These are phyloP conservation scores for Paramecium caudatum DNA, from an alignment of 73 alveolate species.

Conservation along the genomic window DNA sequence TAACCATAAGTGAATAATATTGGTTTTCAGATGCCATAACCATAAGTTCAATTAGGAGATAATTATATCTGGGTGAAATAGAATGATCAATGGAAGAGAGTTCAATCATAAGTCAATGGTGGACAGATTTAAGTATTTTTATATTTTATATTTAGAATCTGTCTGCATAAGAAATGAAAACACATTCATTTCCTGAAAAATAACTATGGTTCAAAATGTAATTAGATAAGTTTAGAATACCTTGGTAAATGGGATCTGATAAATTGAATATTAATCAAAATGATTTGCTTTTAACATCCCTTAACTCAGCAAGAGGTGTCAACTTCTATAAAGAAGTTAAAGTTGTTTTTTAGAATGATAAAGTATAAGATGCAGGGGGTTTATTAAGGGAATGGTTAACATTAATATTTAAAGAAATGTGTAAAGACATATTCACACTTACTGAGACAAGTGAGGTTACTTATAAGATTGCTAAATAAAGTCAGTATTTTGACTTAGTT, in stretches of 20 bases:
- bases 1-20: not conserved
- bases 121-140: slow-evolving; percentile 29
- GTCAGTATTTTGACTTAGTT: slow-evolving; percentile 80
- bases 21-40: slow-evolving; percentile 10
- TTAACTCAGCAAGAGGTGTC: not conserved
- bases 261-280: slow-evolving; percentile 37
- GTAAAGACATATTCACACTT: slow-evolving; percentile 46
- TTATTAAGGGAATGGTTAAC: slow-evolving; percentile 80
- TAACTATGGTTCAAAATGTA: slow-evolving; percentile 77
- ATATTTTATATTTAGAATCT: not conserved
- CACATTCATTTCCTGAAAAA: slow-evolving; percentile 33
- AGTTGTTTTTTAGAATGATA: slow-evolving; percentile 78
- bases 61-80: slow-evolving; percentile 53
- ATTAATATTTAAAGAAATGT: slow-evolving; percentile 68
- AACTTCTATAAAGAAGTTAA: slow-evolving; percentile 77
- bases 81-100: slow-evolving; percentile 36
- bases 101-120: slow-evolving; percentile 21
- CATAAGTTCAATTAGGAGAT: slow-evolving; percentile 28
- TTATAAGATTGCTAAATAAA: slow-evolving; percentile 68
- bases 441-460: slow-evolving; percentile 76
- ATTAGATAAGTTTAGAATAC: slow-evolving; percentile 75
- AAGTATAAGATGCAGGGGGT: slow-evolving; percentile 85
- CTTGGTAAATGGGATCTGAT: slow-evolving; percentile 77
- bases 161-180: not conserved
- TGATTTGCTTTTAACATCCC: slow-evolving; percentile 28